Base-by-base conservation (phyloP, 75 land plant genomes). In the Pinus tabuliformis region DNA sequence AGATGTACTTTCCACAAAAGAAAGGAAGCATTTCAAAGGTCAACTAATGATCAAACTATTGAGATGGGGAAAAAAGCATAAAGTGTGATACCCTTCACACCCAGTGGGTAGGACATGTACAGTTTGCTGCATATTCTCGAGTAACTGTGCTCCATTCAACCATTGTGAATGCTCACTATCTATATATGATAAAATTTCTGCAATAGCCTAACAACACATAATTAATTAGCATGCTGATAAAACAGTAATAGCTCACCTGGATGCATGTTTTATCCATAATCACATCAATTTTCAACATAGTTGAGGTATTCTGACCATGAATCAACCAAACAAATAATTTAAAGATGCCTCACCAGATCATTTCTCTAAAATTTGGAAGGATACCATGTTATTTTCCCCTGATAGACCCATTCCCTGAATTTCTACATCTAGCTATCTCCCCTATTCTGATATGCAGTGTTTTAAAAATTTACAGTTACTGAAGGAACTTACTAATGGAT, bases 61-160 rank as follows among this genome's bases (percentile, higher is more conserved):
- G 30, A 33, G 20, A 33, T 36, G 70, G 30, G 39, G 39, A 14
- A 11, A 26, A 66, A 37, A 18, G 17, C 16, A 37, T 37, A 66
- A 39, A 16, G 58, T 52, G 59, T 68, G 3, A 66, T 91, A 91
- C 93, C 87, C 84, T 73, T 91, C 78, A 79, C 76, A 80, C 20
- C 93, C 92, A 54, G 82, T 81, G 13, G 82, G 73, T 2, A 91
- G 37, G 30, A 81, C 6, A 64, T 62, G 80, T 37, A 83, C 84
- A 59, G 85, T 79, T n/a, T 62, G 33, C 20, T 59, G 70, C 63
- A 79, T 75, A 72, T 81, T 81, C 30, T 86, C 75, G 2, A 89
- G 72, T 74, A 91, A 70, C 62, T 91, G 85, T 57, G 79, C 12
- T 36, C 93, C 93, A 85, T 80, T 91, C 57, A 73, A 59, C 89